phyloP scores from a whole-genome alignment of 306 rosid species.

The Geum urbanum region DNA sequence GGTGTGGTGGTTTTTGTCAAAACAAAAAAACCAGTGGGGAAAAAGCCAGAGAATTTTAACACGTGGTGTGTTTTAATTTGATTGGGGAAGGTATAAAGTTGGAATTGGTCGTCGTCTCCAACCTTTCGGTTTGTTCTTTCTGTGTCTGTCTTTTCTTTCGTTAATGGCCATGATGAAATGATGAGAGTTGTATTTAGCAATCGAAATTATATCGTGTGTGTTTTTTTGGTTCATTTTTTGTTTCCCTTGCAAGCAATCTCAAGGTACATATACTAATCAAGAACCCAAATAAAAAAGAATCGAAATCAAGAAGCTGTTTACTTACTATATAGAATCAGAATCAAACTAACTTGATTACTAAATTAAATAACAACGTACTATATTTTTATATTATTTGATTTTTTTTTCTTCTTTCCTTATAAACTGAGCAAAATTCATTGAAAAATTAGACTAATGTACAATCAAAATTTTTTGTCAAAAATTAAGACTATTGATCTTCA shows the following conservation, averaged over 20 bases:
- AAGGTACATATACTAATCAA: no score
- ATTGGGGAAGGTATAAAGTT: background rate
- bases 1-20: background rate
- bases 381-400: no score
- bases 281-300: no score
- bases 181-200: background rate
- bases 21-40: background rate
- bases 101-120: conserved; percentile 17
- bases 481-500: no score
- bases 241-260: background rate
- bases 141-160: background rate
- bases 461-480: no score
- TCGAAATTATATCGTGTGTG: background rate
- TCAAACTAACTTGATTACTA: no score
- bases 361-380: no score
- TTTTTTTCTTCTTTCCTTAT: no score
- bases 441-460: no score
- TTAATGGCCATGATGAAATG: background rate
- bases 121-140: background rate
- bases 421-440: no score
- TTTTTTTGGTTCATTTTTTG: background rate
- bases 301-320: no score
- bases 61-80: background rate
- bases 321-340: no score
- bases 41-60: background rate